A percentile compares a stretch with the other conserved stretches of the same genome.
These are phyloP conservation scores for Trametes polyzona DNA, from an alignment of 1,284 basidiomycete genomes.

Conservation along the genomic window DNA sequence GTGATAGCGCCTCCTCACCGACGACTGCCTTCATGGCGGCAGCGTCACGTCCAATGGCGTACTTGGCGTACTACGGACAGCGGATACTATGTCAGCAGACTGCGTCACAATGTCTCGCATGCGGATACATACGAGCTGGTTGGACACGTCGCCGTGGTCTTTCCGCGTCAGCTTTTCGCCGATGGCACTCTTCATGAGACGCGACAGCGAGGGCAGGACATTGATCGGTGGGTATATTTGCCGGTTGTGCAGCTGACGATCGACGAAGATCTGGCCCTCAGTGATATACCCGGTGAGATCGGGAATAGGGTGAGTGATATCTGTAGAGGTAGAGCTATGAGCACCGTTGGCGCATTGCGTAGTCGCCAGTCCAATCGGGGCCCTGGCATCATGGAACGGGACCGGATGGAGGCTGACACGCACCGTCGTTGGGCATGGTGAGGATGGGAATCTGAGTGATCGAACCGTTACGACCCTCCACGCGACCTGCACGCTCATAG, in stretches of 20 bases:
- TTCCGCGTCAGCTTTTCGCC: slow-evolving; percentile 97
- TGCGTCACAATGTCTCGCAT: slow-evolving; percentile 9
- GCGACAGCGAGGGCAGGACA: slow-evolving; percentile 96
- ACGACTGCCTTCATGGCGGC: slow-evolving; percentile 99
- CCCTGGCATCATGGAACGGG: slow-evolving; percentile 19
- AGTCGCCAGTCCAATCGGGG: slow-evolving; percentile 6
- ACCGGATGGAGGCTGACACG: slow-evolving; percentile 31
- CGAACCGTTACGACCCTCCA: slow-evolving; percentile 96
- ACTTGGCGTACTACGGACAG: slow-evolving; percentile 84
- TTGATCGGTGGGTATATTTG: slow-evolving; percentile 99
- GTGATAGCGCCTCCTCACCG: slow-evolving; percentile 94
- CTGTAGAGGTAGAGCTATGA: slow-evolving; percentile 45
- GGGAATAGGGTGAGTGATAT: slow-evolving; percentile 99
- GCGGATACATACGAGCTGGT: slow-evolving; percentile 75
- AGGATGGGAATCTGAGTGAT: slow-evolving; percentile 99
- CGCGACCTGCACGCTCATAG: slow-evolving; percentile 99
- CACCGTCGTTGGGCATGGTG: slow-evolving; percentile 99
- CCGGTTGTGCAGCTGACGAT: slow-evolving; percentile 91
- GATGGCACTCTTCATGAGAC: slow-evolving; percentile 99
- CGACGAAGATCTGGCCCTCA: slow-evolving; percentile 98
- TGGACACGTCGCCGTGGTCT: slow-evolving; percentile 98
- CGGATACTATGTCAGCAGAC: slow-evolving; percentile 6
- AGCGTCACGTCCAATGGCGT: slow-evolving; percentile 97
- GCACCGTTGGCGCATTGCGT: slow-evolving; percentile 17
- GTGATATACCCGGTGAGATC: slow-evolving; percentile 99